Base-by-base conservation (phyloP, 1,284 basidiomycete genomes). In the Fistulina hepatica region DNA sequence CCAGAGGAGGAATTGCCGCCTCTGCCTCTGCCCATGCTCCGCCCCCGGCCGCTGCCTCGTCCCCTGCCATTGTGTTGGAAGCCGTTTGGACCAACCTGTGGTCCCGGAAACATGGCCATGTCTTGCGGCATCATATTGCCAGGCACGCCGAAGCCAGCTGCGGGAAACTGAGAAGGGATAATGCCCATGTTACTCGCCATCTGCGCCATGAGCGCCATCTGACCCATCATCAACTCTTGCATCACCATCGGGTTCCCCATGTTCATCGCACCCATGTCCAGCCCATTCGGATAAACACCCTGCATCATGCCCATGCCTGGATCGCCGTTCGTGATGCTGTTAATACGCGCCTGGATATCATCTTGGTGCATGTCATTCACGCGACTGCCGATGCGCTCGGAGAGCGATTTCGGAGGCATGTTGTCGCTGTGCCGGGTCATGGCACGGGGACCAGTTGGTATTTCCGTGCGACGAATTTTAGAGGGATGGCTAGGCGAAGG, bases 191-290 rank as follows among this genome's bases (percentile, higher is more conserved):
- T 72, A 19, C 74, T 68, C 17, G 79, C 77, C 71, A 85, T 79
- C 56, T 85, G 83, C 23, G 79, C 74, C 81, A 86, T 85, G 48
- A 86, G 65, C 30, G 81, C 79, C 81, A 86, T 84, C 54, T 85
- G 81, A 56, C 71, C 81, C 74, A 83, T 78, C 74, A 86, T 78
- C 68, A 86, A 78, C 58, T 86, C 83, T 57, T 86, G 82, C 42
- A 85, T 53, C 61, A 81, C 62, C 47, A 85, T 49, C 30, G 80
- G 78, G 49, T 80, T 83, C 68, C 58, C 62, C 67, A 81, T 76
- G 43, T 77, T 76, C 71, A 81, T 77, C 5, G 65, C 67, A 32
- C 60, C n/a, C n/a, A n/a, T n/a, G n/a, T n/a, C n/a, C n/a, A n/a
- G n/a, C 61, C 59, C 75, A 69, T 30, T 60, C 65, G 22, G 34